Evolutionary conservation across 2,329 filamentous ascomycete species (phyloP), one percentile per base, ranked within the genome.

Genomic region (Cladosporium sp.): DNA sequence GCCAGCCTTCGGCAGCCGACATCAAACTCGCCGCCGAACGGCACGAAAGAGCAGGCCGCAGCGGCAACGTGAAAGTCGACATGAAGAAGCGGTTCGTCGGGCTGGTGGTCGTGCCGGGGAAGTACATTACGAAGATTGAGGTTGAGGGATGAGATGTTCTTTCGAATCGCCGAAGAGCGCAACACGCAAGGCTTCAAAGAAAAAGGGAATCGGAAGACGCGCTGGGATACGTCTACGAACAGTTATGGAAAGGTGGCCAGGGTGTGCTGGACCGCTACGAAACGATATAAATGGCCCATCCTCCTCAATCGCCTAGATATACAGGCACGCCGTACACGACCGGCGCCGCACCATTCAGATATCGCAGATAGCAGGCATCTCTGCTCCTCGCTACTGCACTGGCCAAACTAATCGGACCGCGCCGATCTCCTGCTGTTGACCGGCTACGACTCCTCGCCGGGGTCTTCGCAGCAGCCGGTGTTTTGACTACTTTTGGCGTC

Each of bases 261-360:
- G 43, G n/a, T 40, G 19, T 25, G 43, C 55, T 50, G 36, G 55
- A 34, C 17, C 43, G 55, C 43, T 50, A 50, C 55, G 25, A 50
- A 49, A 47, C 34, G 43, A 49, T 30, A 57, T 25, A 14, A 45
- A 45, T 42, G 43, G 42, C 9, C 28, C 25, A n/a, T 11, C 39
- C 14, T 9, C 3, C 34, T 66, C 62, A 72, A 36, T 72, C 69
- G 20, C 64, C 75, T 61, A 96, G 80, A 75, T 92, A 97, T 63
- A 96, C 90, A 30, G 94, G 94, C 70, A 99, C 88, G 15, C 94
- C 94, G 77, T 97, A 99, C 55, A 97, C 88, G 64, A 94, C 92
- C 22, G 94, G 90, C 38, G 93, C 92, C 11, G 93, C 94, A 0
- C 92, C 94, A 68, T 96, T 99, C 66, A 99, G 78, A 77, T 96